Evolutionary conservation across 805 yeast species (phyloP), one percentile per base, ranked within the genome.

Genomic region (Barnettozyma vustinii): DNA sequence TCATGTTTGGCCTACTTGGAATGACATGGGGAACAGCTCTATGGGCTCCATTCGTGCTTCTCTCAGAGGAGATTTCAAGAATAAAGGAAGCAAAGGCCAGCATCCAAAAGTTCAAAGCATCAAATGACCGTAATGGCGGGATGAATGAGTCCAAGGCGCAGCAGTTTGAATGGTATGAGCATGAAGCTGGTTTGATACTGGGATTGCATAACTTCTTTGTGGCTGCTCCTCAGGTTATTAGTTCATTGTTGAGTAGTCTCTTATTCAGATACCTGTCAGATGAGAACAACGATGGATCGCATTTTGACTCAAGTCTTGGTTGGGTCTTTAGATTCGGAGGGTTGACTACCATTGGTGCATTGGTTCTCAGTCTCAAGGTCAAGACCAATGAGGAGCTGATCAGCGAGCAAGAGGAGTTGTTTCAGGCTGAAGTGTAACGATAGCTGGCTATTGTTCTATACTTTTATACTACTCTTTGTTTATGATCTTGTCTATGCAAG

Each of bases 31-130:
- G 86, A 1, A 71, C 71, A 50, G 81, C 84, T 0, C 69, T 79
- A 16, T 81, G 87, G 87, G 80, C 82, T 2, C 87, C 87, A 7
- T 81, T 80, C 61, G 80, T 80, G 1, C 57, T 81, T 36, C 79
- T 81, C 10, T 76, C 83, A 32, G 82, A 79, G 55, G 83, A 79
- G 52, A 68, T 77, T 16, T 69, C 80, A 27, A 63, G 81, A 46
- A 74, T 78, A 27, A 76, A 74, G 52, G 79, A 74, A 53, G 67
- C 73, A 26, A 75, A 74, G 49, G 64, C 72, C 0, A 51, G 50
- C 5, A 47, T 57, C n/a, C 61, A 57, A 30, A 58, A 54, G 27
- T 53, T 46, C 16, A 39, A 36, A 41, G 44, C 42, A 2, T n/a
- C 37, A 18, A 16, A 32, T 16, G 26, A 16, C 9, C 25, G 30